Conservation (phyloP, 306 rosid species). For the Argentina anserina region DNA sequence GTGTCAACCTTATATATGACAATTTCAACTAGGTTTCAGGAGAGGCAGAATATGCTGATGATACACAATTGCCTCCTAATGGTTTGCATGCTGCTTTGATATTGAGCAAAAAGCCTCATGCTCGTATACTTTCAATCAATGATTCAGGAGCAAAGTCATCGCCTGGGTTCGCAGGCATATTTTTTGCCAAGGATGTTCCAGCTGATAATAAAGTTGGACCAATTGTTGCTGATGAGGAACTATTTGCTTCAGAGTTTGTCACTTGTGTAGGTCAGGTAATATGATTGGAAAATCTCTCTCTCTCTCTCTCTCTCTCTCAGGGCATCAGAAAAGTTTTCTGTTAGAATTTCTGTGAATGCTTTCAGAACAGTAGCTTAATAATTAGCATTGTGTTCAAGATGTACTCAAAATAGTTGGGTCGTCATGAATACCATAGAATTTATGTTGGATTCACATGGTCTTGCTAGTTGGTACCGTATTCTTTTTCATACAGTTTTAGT, state of each 20-base stretch:
- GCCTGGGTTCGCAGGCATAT: slow-evolving; percentile 74
- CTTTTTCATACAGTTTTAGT: neutral
- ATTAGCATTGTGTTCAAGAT: neutral
- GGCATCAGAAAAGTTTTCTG: neutral
- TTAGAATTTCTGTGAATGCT: neutral
- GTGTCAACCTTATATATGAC: slow-evolving; percentile 18
- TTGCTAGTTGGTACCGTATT: neutral
- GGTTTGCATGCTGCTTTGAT: slow-evolving; percentile 86
- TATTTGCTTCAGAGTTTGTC: slow-evolving; percentile 69
- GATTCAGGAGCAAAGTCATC: slow-evolving; percentile 60
- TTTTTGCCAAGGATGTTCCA: slow-evolving; percentile 66
- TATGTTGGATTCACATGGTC: neutral
- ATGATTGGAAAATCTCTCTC: slow-evolving; percentile 25
- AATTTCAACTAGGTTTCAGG: slow-evolving; percentile 72
- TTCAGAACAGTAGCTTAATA: neutral
- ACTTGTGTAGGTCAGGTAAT: slow-evolving; percentile 95
- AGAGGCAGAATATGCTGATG: slow-evolving; percentile 88
- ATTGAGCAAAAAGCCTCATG: slow-evolving; percentile 88
- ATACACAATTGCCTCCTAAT: slow-evolving; percentile 57
- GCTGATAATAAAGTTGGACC: slow-evolving; percentile 70
- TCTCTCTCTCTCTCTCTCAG: neutral
- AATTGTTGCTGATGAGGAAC: slow-evolving; percentile 69
- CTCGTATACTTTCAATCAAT: slow-evolving; percentile 65
- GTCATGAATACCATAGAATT: neutral
- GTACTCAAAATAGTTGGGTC: neutral